These are phyloP conservation scores for Aphanomyces invadans DNA, from an alignment of 352 stramenopile genomes.

Conservation along the genomic window DNA sequence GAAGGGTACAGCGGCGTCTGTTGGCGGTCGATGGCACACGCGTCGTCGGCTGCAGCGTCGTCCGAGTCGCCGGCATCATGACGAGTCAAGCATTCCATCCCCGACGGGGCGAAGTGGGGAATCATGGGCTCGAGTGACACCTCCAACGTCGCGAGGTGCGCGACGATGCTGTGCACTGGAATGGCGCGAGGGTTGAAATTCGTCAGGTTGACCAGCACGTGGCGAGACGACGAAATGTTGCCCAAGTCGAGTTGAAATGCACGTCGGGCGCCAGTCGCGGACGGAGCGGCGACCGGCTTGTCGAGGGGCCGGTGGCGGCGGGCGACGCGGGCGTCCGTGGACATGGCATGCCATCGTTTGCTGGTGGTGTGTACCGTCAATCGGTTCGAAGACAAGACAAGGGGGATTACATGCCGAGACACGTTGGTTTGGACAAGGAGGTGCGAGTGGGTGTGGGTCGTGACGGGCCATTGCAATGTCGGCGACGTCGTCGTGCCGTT, in stretches of 20 bases:
- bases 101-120: background rate
- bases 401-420: background rate
- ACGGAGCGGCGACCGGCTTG: background rate
- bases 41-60: background rate
- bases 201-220: slow-evolving; percentile 13
- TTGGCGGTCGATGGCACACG: background rate
- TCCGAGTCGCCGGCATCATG: background rate
- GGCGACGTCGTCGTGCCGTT: no score
- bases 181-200: slow-evolving; percentile 11
- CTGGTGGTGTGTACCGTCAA: background rate
- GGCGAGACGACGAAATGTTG: background rate
- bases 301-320: no score
- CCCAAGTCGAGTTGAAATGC: background rate
- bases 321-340: no score
- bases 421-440: slow-evolving; percentile 11
- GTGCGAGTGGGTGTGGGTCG: background rate
- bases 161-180: background rate
- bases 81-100: background rate
- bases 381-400: background rate
- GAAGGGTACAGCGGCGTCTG: no score
- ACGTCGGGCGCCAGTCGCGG: background rate
- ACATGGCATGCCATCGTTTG: background rate
- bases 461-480: no score
- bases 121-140: background rate
- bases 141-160: background rate